Evolutionary conservation across 257 asterid species (phyloP).

Genomic region (Parsonsia alboflavescens): DNA sequence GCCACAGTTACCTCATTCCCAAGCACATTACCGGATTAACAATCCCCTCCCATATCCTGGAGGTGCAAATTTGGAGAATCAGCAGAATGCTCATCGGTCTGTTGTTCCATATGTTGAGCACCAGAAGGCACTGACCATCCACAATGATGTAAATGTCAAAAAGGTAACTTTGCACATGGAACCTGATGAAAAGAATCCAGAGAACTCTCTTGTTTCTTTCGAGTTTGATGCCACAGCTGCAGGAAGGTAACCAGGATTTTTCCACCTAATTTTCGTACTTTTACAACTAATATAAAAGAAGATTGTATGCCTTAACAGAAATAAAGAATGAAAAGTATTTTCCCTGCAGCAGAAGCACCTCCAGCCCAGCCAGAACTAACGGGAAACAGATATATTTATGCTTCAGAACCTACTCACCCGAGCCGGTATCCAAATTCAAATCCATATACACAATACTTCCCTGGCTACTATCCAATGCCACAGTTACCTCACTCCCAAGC

Average conservation of each 20-base stretch:
- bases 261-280: neutral
- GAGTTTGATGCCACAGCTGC: conserved; percentile 79
- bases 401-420: neutral
- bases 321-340: neutral
- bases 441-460: conserved; percentile 2
- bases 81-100: neutral
- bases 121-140: conserved; percentile 81
- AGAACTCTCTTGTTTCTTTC: conserved; percentile 62
- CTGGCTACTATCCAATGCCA: conserved; percentile 7
- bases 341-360: conserved; percentile 1
- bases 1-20: neutral
- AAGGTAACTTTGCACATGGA: conserved; percentile 70
- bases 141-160: conserved; percentile 79
- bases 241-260: conserved; percentile 50
- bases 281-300: neutral
- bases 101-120: conserved; percentile 66
- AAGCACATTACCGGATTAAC: neutral
- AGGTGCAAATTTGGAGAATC: neutral
- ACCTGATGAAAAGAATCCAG: conserved; percentile 70
- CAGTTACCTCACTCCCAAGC: neutral
- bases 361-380: neutral
- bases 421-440: neutral
- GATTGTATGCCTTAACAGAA: too few species aligned
- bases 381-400: neutral
- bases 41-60: conserved; percentile 1